Base-by-base conservation (phyloP, 2,329 filamentous ascomycete genomes). In the Penicillium crustosum region DNA sequence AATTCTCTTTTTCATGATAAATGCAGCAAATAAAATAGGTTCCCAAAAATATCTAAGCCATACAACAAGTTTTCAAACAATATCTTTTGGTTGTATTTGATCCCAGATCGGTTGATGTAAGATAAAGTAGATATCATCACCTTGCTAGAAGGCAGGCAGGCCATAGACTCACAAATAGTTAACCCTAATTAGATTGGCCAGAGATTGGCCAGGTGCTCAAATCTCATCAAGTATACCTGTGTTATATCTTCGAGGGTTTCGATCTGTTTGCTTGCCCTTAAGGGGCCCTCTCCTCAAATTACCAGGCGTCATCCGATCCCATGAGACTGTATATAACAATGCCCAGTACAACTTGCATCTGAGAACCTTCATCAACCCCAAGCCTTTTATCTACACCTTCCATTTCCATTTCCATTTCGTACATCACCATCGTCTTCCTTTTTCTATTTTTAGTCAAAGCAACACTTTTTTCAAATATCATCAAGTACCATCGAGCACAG, bases 1-100 rank as follows among this genome's bases (percentile, higher is more conserved):
- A 53, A 55, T 59, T 61, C 19, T 55, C 53, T 56, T 49, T 59
- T 61, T 59, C 55, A 68, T 64, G 63, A 70, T 61, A 41, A 58
- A 68, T 66, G 59, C 62, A 62, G 61, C 57, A 62, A 52, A 66
- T 59, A 52, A 60, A 59, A 62, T 53, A 45, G 50, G 17, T 29
- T 57, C 42, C 36, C 12, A 52, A 54, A 25, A 61, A 57, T 55
- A 60, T 57, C 38, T 19, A 9, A 41, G 36, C 38, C 29, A 53
- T 50, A 41, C 13, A 47, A 21, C 31, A 29, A 39, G 21, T 15
- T 43, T 29, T 27, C 13, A 21, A 47, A 49, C 43, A 53, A 35
- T 8, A 21, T 23, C 6, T 1, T 23, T 15, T 21, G 2, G 27
- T 47, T 53, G 25, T 29, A 33, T 17, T 21, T 19, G n/a, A 23